phyloP scores from a whole-genome alignment of 371 early-diverging fungal genomes.

The Entomophthora muscae region DNA sequence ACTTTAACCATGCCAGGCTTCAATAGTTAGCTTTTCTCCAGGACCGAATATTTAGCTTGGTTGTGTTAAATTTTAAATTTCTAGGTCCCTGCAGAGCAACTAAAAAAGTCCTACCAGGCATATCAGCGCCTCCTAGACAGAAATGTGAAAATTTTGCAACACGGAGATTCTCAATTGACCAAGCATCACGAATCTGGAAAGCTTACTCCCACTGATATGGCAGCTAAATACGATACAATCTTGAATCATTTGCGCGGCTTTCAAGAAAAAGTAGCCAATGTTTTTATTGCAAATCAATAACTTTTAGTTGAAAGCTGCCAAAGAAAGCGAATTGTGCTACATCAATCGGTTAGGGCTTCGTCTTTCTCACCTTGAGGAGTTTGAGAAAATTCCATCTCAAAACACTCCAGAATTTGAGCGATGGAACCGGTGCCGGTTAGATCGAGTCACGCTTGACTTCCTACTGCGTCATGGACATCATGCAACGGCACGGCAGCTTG shows the following conservation, averaged over 20 bases:
- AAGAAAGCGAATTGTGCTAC: neutral
- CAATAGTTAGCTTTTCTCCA: neutral
- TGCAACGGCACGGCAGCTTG: slow-evolving; percentile 51
- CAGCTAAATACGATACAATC: neutral
- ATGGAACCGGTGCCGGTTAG: slow-evolving; percentile 69
- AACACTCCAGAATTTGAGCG: slow-evolving; percentile 9
- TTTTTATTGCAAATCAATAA: too few relatives aligned
- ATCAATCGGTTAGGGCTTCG: neutral
- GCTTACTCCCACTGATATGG: neutral
- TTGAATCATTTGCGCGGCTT: neutral
- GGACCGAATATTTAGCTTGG: neutral
- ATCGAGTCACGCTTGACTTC: slow-evolving; percentile 82
- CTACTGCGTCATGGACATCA: slow-evolving; percentile 69
- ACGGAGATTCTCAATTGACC: neutral
- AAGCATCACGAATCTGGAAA: neutral
- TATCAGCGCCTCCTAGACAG: neutral
- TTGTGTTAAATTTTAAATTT: neutral
- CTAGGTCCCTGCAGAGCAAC: neutral
- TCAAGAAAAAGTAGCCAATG: neutral
- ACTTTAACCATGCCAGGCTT: neutral
- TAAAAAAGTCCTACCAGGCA: neutral
- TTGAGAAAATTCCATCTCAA: neutral
- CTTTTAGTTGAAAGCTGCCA: too few relatives aligned
- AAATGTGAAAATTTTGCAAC: neutral
- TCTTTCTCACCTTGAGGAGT: neutral